phyloP scores from a whole-genome alignment of 148 eudicot genomes.

The Pharnaceum exiguum region DNA sequence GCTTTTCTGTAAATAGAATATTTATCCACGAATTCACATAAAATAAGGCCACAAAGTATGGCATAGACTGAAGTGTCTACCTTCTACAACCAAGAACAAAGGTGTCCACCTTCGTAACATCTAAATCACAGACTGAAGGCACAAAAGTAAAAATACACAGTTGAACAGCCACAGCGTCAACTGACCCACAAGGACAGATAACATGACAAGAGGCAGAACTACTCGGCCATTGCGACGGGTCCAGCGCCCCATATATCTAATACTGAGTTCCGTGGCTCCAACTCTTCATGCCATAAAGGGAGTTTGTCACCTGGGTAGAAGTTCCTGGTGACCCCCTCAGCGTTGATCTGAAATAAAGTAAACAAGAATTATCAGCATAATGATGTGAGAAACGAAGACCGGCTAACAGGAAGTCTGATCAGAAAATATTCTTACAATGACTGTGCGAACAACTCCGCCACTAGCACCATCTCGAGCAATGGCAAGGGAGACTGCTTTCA shows the following conservation, averaged over 20 bases:
- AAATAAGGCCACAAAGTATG: too few species aligned
- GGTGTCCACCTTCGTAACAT: too few species aligned
- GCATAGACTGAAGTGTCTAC: too few species aligned
- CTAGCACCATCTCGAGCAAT: slow-evolving; percentile 99
- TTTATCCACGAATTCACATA: too few species aligned
- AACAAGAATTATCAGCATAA: neutral
- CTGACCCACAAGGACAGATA: too few species aligned
- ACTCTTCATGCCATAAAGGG: slow-evolving; percentile 80
- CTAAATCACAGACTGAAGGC: neutral
- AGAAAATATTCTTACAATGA: slow-evolving; percentile 47
- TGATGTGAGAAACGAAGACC: neutral
- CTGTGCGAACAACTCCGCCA: slow-evolving; percentile 95
- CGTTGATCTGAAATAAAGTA: slow-evolving; percentile 46
- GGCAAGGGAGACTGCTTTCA: slow-evolving; percentile 94
- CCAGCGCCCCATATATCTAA: slow-evolving; percentile 48
- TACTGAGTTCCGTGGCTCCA: slow-evolving; percentile 61
- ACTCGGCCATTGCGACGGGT: slow-evolving; percentile 63
- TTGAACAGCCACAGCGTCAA: neutral
- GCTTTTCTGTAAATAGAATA: too few species aligned
- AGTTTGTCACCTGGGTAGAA: slow-evolving; percentile 75
- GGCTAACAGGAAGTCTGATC: neutral
- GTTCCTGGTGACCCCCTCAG: slow-evolving; percentile 67
- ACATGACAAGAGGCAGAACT: slow-evolving; percentile 8
- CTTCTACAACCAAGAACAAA: too few species aligned
- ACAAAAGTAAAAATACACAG: neutral